Evolutionary conservation across 1,284 basidiomycete species (phyloP), one percentile per base, ranked within the genome.

Genomic region (Psilocybe mexicana): DNA sequence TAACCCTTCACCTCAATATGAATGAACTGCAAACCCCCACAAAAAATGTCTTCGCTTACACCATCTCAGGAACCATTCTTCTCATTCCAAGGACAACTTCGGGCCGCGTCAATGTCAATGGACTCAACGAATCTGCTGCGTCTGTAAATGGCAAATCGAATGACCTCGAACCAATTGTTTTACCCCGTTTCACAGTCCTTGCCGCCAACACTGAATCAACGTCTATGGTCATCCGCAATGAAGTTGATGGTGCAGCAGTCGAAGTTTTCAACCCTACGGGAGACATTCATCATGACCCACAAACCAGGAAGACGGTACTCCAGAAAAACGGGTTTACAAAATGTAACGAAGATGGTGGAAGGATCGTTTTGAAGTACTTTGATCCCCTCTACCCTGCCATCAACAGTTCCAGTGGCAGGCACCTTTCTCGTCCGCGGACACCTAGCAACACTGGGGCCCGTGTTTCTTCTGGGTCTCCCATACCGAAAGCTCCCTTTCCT

Each of bases 1-100:
- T 89, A 36, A 90, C 88, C 0, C 71, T 92, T 3, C 89, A 91
- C 67, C 65, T 92, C 55, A 90, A 92, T 65, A 88, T 92, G 77
- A 89, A 89, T 65, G 87, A 91, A 44, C 74, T 92, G 12, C 73
- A 84, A n/a, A 80, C 83, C 1, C 82, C 87, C 2, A 72, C 80
- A 30, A 86, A 84, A 69, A 85, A 83, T 58, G 69, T 76, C 5
- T 85, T 92, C 65, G 80, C 79, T 2, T 88, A 92, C 68, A 80
- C 74, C 11, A 81, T 92, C 42, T 77, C 79, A 2, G 89, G 90
- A 3, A 85, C 79, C 2, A 76, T 92, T 42, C 71, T 90, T 4
- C 71, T 92, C 33, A 78, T 77, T 2, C 78, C 87, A 24, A 79
- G 79, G 45, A 62, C 70, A 40, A 68, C 66, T 30, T 51, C 67